Evolutionary conservation across 1,284 basidiomycete genomes (phyloP).

Genomic region (Cutaneotrichosporon curvatum): DNA sequence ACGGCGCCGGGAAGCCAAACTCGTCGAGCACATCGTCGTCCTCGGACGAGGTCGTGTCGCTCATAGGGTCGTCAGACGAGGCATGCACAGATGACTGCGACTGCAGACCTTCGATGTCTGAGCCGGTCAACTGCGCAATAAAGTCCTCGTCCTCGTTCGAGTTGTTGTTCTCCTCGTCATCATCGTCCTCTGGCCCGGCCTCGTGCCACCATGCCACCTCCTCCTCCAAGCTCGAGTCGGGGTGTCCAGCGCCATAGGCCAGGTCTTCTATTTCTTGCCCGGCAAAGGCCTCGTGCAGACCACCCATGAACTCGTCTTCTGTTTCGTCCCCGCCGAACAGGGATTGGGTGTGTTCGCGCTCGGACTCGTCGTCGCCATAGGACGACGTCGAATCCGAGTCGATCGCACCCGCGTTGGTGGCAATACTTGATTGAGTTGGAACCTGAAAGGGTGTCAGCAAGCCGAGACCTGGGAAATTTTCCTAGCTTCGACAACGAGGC

Average conservation of each 20-base stretch:
- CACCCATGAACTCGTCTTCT: conserved; percentile 29
- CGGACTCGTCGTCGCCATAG: conserved; percentile 41
- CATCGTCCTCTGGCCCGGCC: conserved; percentile 30
- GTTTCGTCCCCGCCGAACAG: conserved; percentile 12
- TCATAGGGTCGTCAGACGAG: conserved; percentile 25
- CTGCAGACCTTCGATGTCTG: conserved; percentile 33
- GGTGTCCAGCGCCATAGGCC: conserved; percentile 34
- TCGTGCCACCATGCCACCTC: conserved; percentile 23
- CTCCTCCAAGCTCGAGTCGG: conserved; percentile 26
- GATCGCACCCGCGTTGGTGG: conserved; percentile 1
- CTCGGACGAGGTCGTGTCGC: conserved; percentile 29
- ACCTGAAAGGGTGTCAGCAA: no score
- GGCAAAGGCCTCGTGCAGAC: conserved; percentile 34
- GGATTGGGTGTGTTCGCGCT: conserved; percentile 19
- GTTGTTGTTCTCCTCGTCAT: conserved; percentile 20
- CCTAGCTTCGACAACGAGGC: no score
- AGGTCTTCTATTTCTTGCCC: conserved; percentile 44
- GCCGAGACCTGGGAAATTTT: no score
- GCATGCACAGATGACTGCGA: conserved; percentile 38
- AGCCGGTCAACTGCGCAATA: conserved; percentile 39
- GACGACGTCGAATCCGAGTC: conserved; percentile 35
- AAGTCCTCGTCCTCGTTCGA: conserved; percentile 32
- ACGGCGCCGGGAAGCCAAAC: conserved; percentile 37
- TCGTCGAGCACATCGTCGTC: conserved; percentile 38
- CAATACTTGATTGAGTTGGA: no score